phyloP scores from a whole-genome alignment of 108 stramenopile genomes.

The Skeletonema menzelii region DNA sequence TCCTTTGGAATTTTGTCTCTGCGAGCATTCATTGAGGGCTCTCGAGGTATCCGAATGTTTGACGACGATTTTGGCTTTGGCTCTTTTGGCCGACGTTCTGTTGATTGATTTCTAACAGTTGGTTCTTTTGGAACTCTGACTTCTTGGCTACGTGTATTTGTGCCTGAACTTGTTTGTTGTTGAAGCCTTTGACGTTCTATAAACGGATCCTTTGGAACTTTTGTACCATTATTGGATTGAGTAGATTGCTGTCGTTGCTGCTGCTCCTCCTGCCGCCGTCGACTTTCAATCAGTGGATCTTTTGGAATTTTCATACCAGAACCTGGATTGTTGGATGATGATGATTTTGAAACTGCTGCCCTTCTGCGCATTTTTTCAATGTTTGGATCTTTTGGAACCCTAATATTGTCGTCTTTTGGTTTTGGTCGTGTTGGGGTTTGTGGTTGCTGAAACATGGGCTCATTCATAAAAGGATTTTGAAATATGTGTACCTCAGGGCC shows the following conservation, averaged over 20 bases:
- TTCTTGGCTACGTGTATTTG: too few relatives aligned
- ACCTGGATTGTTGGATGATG: background rate
- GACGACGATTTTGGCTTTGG: background rate
- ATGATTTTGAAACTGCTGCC: background rate
- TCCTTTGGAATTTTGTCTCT: background rate
- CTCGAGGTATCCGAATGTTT: background rate
- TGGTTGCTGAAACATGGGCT: background rate
- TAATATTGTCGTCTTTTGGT: background rate
- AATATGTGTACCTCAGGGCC: background rate
- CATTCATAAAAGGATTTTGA: slow-evolving; percentile 2
- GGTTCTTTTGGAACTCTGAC: too few relatives aligned
- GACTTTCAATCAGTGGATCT: background rate
- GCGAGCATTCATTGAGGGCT: background rate
- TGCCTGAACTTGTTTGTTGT: too few relatives aligned
- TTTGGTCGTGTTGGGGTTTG: background rate
- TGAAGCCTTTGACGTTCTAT: too few relatives aligned
- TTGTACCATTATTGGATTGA: background rate
- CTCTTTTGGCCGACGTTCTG: background rate
- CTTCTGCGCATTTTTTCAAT: background rate
- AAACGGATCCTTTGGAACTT: background rate
- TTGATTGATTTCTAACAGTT: background rate
- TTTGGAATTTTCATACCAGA: slow-evolving; percentile 1
- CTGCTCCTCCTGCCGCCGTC: background rate
- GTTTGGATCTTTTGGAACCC: background rate
- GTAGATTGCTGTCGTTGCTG: background rate